Conservation (phyloP, 2,329 filamentous ascomycete species). For the Rugonectria rugulosa region DNA sequence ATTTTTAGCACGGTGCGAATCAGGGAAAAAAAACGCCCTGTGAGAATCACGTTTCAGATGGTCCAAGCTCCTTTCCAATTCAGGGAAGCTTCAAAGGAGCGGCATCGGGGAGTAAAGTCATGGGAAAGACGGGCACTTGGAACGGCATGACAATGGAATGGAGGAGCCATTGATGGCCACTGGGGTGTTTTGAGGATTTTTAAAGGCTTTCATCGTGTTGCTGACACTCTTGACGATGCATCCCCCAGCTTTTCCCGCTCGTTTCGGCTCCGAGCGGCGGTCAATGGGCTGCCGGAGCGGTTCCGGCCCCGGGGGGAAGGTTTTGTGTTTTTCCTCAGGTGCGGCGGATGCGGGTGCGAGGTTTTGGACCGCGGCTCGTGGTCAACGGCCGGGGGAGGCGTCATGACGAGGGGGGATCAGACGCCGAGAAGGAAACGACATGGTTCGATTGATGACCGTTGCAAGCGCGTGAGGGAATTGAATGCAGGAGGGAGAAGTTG, state of each 20-base stretch:
- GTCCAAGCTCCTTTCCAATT: slow-evolving; percentile 39
- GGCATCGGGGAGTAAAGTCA: slow-evolving; percentile 16
- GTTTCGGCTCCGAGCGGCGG: not conserved
- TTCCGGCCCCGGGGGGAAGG: slow-evolving; percentile 3
- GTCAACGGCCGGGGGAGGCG: not conserved
- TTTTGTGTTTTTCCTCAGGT: not conserved
- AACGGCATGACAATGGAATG: not conserved
- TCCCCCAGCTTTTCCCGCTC: not conserved
- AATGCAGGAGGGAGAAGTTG: not conserved
- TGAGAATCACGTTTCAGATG: slow-evolving; percentile 27
- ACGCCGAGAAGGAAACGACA: not conserved
- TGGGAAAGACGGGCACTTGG: slow-evolving; percentile 3
- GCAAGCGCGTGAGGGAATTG: not conserved
- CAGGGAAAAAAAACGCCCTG: slow-evolving; percentile 23
- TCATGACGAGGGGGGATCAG: not conserved
- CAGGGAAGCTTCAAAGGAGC: slow-evolving; percentile 27
- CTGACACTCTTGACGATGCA: too few relatives aligned
- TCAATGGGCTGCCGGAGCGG: slow-evolving; percentile 15
- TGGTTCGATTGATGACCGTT: not conserved
- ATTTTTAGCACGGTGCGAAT: not conserved
- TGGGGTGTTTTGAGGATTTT: not conserved
- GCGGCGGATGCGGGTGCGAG: not conserved
- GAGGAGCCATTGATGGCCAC: slow-evolving; percentile 23
- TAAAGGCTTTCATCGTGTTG: not conserved
- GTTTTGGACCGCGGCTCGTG: slow-evolving; percentile 20